phyloP scores from a whole-genome alignment of 495 filamentous ascomycete genomes.

The Daldinia decipiens region DNA sequence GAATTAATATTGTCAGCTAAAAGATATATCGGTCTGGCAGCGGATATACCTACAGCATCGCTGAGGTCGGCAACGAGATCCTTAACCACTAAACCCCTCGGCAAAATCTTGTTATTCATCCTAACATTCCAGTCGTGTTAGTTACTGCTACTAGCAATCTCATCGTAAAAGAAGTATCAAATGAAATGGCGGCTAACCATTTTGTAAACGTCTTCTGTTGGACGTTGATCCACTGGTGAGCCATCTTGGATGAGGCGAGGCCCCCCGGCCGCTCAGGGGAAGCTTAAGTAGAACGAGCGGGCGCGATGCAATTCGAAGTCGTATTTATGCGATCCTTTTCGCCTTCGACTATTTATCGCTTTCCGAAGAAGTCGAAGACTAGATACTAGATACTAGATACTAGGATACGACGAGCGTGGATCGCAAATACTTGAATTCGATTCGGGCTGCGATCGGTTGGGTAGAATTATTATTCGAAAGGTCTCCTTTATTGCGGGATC shows the following conservation, averaged over 20 bases:
- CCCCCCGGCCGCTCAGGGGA: conserved; percentile 53
- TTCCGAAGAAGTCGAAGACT: conserved; percentile 27
- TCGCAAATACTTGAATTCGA: conserved; percentile 46
- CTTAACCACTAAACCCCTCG: conserved; percentile 76
- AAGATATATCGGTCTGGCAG: neutral
- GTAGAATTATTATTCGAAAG: conserved; percentile 19
- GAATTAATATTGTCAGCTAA: conserved; percentile 14
- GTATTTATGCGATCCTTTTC: conserved; percentile 45
- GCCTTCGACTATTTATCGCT: conserved; percentile 36
- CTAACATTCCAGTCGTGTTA: conserved; percentile 56
- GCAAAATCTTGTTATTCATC: conserved; percentile 94
- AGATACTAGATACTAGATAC: conserved; percentile 17
- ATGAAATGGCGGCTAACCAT: conserved; percentile 68
- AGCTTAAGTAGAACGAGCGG: conserved; percentile 27
- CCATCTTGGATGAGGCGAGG: conserved; percentile 60
- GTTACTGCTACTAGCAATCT: conserved; percentile 25
- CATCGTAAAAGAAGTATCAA: conserved; percentile 8
- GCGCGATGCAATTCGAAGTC: conserved; percentile 38
- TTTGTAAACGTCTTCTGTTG: conserved; percentile 99
- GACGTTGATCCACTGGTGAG: conserved; percentile 95
- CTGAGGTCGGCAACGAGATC: conserved; percentile 89
- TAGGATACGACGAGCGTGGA: conserved; percentile 41
- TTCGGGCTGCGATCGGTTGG: conserved; percentile 28
- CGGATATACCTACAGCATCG: conserved; percentile 77
- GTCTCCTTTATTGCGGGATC: conserved; percentile 20